Percentiles rank a stretch among this genome's conserved stretches.
phyloP scores from a whole-genome alignment of 2,329 filamentous ascomycete species.

The Cladophialophora immunda region DNA sequence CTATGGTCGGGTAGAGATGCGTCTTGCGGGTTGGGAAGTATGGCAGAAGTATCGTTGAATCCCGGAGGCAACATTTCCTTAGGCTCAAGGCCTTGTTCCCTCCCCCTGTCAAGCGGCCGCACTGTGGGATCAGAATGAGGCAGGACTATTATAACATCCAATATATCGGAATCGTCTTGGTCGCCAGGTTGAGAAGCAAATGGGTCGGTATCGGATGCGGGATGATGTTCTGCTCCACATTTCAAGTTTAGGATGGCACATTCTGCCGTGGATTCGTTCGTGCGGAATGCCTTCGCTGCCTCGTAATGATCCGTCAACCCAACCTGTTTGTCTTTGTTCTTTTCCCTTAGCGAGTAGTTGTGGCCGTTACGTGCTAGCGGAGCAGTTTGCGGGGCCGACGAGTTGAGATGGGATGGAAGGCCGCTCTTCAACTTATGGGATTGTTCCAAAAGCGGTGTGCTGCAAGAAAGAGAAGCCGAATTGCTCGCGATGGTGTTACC shows the following conservation, averaged over 20 bases:
- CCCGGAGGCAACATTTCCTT: background rate
- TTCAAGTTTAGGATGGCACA: conserved; percentile 12
- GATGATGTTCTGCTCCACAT: background rate
- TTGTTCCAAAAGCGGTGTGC: background rate
- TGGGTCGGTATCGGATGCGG: background rate
- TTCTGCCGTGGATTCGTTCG: conserved; percentile 6
- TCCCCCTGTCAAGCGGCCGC: background rate
- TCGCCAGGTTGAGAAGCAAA: background rate
- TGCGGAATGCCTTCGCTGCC: background rate
- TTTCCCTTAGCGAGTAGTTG: background rate
- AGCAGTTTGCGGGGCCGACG: background rate
- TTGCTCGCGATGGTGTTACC: background rate
- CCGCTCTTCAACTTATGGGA: background rate
- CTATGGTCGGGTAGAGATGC: background rate
- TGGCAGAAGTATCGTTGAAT: conserved; percentile 6
- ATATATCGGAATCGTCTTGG: background rate
- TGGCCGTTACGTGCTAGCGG: background rate
- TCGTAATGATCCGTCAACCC: background rate
- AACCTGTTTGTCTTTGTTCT: background rate
- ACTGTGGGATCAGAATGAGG: background rate
- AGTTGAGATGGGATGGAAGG: background rate
- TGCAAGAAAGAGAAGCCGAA: background rate
- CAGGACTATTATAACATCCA: too few species aligned
- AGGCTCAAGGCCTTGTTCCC: background rate
- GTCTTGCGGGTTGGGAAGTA: conserved; percentile 17